Base-by-base conservation (phyloP, 495 filamentous ascomycete species). In the Aspergillus campestris region DNA sequence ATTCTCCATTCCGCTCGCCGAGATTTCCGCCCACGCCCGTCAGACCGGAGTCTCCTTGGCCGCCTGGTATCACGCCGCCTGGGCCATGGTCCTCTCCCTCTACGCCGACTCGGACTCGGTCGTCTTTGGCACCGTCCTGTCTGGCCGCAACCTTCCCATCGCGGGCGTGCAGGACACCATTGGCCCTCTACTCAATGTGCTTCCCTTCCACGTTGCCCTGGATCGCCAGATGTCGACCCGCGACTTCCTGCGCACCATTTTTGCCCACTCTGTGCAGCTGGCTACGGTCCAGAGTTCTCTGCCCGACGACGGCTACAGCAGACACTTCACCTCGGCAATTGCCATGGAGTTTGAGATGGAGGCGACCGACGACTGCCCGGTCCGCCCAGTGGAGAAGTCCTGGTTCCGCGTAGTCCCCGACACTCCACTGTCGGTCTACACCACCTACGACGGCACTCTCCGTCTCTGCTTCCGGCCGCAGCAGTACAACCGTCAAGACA, bases 21-120 rank as follows among this genome's bases (percentile, higher is more conserved):
- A 34, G 33, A 34, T 34, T 5, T 34, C 33, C 33, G 33, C 33
- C 33, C 33, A 34, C 33, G 33, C 33, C 33, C 33, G 33, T 5
- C 33, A 34, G 33, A 34, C 33, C 33, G 33, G 33, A 34, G 33
- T 34, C 33, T 34, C 33, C 33, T 5, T 34, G 33, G 33, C 33
- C 33, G 33, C 33, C 33, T 34, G 33, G 33, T 34, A 34, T 13
- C 65, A 73, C 31, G 52, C 67, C 24, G 65, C 58, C 7, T 75
- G 73, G 73, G 64, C 61, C 8, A 36, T 75, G 8, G 61, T 73
- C 0, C 56, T 75, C 30, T 50, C 58, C 28, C 51, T 45, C 11
- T 74, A 73, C 47, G 69, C 69, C 9, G 60, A 58, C 6, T 61
- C 61, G 9, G 58, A 70, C 27, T 54, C 65, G 14, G 58, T 74